Evolutionary conservation across 129 eudicot genomes (phyloP).

Genomic region (Flaveria ramosissima): DNA sequence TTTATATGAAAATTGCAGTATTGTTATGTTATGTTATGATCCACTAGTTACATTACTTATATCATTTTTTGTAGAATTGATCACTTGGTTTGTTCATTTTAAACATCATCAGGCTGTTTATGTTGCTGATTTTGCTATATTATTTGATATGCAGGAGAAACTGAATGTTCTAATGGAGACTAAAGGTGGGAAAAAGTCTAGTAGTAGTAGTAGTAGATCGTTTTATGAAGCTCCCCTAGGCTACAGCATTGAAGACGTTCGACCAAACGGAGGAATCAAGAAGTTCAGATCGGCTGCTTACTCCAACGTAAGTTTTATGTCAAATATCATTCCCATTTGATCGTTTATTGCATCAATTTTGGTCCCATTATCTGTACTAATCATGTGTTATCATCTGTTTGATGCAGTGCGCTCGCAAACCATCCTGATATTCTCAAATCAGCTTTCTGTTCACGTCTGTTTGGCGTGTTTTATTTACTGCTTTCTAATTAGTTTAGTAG

Average conservation of each 20-base stretch:
- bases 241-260: slow-evolving; percentile 98
- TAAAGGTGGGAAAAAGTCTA: slow-evolving; percentile 98
- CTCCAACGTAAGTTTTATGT: slow-evolving; percentile 79
- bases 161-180: slow-evolving; percentile 96
- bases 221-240: slow-evolving; percentile 95
- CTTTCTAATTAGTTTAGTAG: slow-evolving; percentile 40
- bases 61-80: background rate
- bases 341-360: background rate
- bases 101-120: background rate
- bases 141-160: slow-evolving; percentile 33
- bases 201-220: slow-evolving; percentile 68
- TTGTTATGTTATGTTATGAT: background rate
- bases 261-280: slow-evolving; percentile 99
- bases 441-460: slow-evolving; percentile 40
- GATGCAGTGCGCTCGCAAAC: slow-evolving; percentile 99
- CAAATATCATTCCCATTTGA: background rate
- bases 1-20: background rate
- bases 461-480: slow-evolving; percentile 54
- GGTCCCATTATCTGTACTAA: background rate
- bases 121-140: background rate
- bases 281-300: slow-evolving; percentile 99
- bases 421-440: slow-evolving; percentile 76
- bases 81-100: background rate
- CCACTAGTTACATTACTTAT: background rate
- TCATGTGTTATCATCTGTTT: slow-evolving; percentile 8